phyloP scores from a whole-genome alignment of 2,329 filamentous ascomycete species.

The Diplodia scrobiculata region DNA sequence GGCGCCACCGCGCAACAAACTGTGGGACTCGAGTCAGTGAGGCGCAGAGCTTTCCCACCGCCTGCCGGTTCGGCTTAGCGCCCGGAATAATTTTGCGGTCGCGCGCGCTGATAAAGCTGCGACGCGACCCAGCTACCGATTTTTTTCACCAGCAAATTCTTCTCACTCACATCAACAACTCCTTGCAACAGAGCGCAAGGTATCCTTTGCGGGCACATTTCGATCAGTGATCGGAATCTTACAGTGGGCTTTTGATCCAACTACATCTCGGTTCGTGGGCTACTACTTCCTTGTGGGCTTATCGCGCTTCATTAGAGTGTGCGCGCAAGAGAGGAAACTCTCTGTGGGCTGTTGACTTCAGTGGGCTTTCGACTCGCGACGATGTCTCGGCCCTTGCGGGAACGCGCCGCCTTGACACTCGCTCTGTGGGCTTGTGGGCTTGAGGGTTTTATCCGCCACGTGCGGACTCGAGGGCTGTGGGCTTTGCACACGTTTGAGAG shows the following conservation, averaged over 20 bases:
- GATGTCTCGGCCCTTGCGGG: slow-evolving; percentile 55
- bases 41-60: neutral
- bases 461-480: slow-evolving; percentile 50
- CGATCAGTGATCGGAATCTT: slow-evolving; percentile 33
- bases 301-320: slow-evolving; percentile 42
- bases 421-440: slow-evolving; percentile 53
- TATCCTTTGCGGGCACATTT: slow-evolving; percentile 28
- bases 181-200: slow-evolving; percentile 29
- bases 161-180: slow-evolving; percentile 33
- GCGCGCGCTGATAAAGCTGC: slow-evolving; percentile 26
- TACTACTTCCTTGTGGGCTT: slow-evolving; percentile 37
- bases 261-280: slow-evolving; percentile 36
- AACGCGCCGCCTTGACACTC: slow-evolving; percentile 53
- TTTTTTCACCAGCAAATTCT: slow-evolving; percentile 29
- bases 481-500: slow-evolving; percentile 48
- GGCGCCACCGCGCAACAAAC: neutral
- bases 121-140: slow-evolving; percentile 29
- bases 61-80: neutral
- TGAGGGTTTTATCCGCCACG: slow-evolving; percentile 39
- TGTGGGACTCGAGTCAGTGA: neutral
- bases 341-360: slow-evolving; percentile 46
- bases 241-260: slow-evolving; percentile 44
- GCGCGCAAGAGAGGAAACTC: slow-evolving; percentile 46
- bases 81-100: slow-evolving; percentile 25
- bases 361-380: slow-evolving; percentile 36